A percentile compares a stretch with the other conserved stretches of the same genome.
Conservation (phyloP, 441 rosid genomes). For the Jatropha multifida region DNA sequence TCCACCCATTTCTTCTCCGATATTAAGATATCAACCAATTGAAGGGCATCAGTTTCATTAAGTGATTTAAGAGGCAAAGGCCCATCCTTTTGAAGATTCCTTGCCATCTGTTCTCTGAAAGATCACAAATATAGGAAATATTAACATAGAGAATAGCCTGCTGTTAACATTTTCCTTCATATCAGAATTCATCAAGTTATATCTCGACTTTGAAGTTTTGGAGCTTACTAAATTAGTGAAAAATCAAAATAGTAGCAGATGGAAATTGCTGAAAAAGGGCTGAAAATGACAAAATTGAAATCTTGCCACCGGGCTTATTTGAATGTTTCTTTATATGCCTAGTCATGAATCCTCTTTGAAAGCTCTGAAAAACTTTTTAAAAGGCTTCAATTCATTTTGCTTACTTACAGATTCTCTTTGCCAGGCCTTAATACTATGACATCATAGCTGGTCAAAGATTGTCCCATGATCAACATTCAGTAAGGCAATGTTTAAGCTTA, state of each 20-base stretch:
- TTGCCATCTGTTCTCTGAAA: constrained; percentile 62
- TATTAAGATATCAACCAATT: constrained; percentile 51
- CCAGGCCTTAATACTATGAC: not conserved
- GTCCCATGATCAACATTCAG: not conserved
- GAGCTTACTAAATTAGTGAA: not conserved
- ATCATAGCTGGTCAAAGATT: not conserved
- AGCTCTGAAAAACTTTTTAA: not conserved
- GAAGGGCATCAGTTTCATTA: constrained; percentile 40
- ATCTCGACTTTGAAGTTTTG: not conserved
- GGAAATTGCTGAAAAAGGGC: not conserved
- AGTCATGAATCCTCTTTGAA: not conserved
- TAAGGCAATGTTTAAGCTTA: not conserved
- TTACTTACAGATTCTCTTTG: not conserved
- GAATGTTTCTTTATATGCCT: not conserved
- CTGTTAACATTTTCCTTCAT: not conserved
- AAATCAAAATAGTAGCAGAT: not conserved
- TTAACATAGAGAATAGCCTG: constrained; percentile 7
- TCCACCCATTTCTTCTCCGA: constrained; percentile 59
- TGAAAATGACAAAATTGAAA: not conserved
- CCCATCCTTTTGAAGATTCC: constrained; percentile 56
- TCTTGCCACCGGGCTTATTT: not conserved
- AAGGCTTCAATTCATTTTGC: not conserved
- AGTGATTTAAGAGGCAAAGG: constrained; percentile 51
- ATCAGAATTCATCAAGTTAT: not conserved
- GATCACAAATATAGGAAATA: constrained; percentile 15